A percentile compares a stretch with the other conserved stretches of the same genome.
Conservation (phyloP, 257 asterid species). For the Perilla frutescens region DNA sequence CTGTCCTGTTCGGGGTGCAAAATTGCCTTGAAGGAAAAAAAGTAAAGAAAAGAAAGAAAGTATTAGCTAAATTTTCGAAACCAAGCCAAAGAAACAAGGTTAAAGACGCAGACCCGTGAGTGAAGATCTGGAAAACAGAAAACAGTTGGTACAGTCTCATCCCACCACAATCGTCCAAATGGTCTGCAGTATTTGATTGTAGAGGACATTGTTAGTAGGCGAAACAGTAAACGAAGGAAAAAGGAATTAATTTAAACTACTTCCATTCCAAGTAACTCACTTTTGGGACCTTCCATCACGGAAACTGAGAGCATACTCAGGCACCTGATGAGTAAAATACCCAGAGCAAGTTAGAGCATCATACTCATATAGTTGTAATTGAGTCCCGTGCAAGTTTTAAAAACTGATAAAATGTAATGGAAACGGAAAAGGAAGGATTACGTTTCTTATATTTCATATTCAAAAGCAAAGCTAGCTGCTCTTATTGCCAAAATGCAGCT, state of each 20-base stretch:
- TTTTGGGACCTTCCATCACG: constrained; percentile 45
- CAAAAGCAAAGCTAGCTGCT: constrained; percentile 16
- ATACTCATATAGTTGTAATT: not conserved
- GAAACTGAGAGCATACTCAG: constrained; percentile 47
- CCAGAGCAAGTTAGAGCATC: constrained; percentile 28
- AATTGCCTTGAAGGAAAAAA: constrained; percentile 40
- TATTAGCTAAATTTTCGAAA: constrained; percentile 16
- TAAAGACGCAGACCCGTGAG: constrained; percentile 43
- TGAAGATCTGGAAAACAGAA: constrained; percentile 51
- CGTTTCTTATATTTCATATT: not conserved
- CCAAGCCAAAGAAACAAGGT: constrained; percentile 8
- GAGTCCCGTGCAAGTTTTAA: constrained; percentile 8
- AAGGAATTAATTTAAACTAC: constrained; percentile 1
- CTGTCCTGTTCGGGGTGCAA: constrained; percentile 65
- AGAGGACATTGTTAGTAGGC: constrained; percentile 13
- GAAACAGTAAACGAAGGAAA: constrained; percentile 4
- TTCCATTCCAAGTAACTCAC: constrained; percentile 39
- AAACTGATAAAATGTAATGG: not conserved
- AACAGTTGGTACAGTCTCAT: constrained; percentile 58
- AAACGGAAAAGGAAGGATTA: no score
- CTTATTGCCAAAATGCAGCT: not conserved
- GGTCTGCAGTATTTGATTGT: constrained; percentile 44
- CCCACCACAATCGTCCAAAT: constrained; percentile 62
- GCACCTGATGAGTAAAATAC: constrained; percentile 46
- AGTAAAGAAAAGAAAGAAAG: not conserved